phyloP scores from a whole-genome alignment of 179 eudicot genomes.

The Silene coronaria region DNA sequence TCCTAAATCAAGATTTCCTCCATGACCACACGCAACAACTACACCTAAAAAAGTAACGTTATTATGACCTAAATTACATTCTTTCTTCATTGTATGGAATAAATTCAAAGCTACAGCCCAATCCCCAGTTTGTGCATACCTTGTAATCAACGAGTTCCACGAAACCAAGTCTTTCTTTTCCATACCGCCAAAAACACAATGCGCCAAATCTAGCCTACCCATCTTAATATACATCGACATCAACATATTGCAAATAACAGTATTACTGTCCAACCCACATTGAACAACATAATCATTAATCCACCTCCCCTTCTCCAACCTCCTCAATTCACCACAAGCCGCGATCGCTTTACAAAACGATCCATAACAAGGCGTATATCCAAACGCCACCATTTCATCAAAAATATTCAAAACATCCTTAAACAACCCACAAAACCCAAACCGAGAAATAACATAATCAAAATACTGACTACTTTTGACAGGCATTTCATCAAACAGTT shows the following conservation, averaged over 20 bases:
- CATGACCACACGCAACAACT: slow-evolving; percentile 26
- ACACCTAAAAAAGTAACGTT: slow-evolving; percentile 35
- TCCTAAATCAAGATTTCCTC: slow-evolving; percentile 28
- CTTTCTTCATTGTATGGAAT: slow-evolving; percentile 30
- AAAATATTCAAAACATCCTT: slow-evolving; percentile 24
- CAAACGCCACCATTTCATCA: slow-evolving; percentile 22
- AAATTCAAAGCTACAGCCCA: slow-evolving; percentile 29
- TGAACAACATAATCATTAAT: slow-evolving; percentile 26
- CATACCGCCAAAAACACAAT: slow-evolving; percentile 27
- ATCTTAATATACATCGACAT: slow-evolving; percentile 39
- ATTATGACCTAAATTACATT: slow-evolving; percentile 18
- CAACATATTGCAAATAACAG: slow-evolving; percentile 29
- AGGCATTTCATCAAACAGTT: slow-evolving; percentile 41
- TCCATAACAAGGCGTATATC: slow-evolving; percentile 18
- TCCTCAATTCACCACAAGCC: slow-evolving; percentile 38
- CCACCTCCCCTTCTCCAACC: slow-evolving; percentile 27
- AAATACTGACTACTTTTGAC: slow-evolving; percentile 19
- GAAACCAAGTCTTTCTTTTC: slow-evolving; percentile 39
- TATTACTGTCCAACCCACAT: slow-evolving; percentile 17
- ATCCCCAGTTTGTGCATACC: slow-evolving; percentile 32
- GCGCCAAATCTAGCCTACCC: slow-evolving; percentile 33
- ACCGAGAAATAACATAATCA: slow-evolving; percentile 24
- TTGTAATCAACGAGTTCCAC: slow-evolving; percentile 44
- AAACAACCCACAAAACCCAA: slow-evolving; percentile 25
- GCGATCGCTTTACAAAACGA: slow-evolving; percentile 24